Base-by-base conservation (phyloP, 805 yeast species). In the Saccharomyces paradoxus region DNA sequence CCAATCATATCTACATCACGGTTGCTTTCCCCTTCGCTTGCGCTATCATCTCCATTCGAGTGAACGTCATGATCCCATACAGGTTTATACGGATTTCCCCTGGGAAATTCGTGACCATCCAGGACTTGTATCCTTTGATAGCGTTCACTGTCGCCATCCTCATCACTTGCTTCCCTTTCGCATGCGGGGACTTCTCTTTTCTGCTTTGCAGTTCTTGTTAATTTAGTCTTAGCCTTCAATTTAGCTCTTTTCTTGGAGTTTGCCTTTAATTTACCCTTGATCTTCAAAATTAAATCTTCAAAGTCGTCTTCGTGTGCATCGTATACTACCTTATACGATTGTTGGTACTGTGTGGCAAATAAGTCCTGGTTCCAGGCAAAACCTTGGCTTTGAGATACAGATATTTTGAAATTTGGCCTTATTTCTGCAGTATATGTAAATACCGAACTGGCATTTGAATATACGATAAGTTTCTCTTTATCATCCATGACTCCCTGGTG, bases 301-400 rank as follows among this genome's bases (percentile, higher is more conserved):
- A 60, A 31, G 21, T 53, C 56, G 49, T 65, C 67, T 12, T 64
- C 67, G 41, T 63, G 63, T 2, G 67, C 71, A 54, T 68, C 75
- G 54, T 68, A 73, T 3, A 73, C 60, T 0, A 72, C 68, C 17
- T 76, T 77, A 49, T 75, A 68, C 48, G 68, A 71, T 55, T 86
- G 91, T 62, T 84, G 87, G 65, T 81, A 83, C 29, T 84, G 83
- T 1, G 84, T 75, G 2, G 89, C 91, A 74, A 85, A 86, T 49
- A 85, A 69, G 61, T 86, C 91, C 63, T 86, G 91, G 65, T 86
- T 86, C 81, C 89, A 86, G 2, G 80, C 69, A 61, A 86, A 86
- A 2, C 94, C 94, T 63, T 86, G 91, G 31, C 85, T 78, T 61
- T 84, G 86, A 26, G 69, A 58, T 9, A 62, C 55, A 1, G 65